Evolutionary conservation across 2,329 filamentous ascomycete species (phyloP), one percentile per base, ranked within the genome.

Genomic region (Phoma sp.): DNA sequence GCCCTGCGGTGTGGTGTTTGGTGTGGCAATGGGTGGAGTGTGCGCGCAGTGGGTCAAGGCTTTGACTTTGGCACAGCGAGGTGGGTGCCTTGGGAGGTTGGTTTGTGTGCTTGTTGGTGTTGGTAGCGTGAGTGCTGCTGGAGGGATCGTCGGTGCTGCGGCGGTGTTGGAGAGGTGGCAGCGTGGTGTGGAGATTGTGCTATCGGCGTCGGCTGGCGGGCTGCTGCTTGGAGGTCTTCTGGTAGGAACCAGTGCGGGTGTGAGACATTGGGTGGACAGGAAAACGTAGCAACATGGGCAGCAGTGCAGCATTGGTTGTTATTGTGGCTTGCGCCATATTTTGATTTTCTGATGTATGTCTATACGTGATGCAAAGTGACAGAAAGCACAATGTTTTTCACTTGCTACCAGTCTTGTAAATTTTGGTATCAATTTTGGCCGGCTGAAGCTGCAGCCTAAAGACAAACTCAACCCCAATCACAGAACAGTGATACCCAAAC

Each of bases 401-500:
- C 7, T 7, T 18, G 11, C 12, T 15, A 3, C 30, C n/a, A 7
- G 28, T 33, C 20, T 18, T 43, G 25, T 38, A 25, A 25, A 34
- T 32, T 39, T 42, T 47, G 43, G 50, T 42, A 47, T 53, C 43
- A 53, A 53, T 28, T 28, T 53, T 37, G 30, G 42, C 30, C 26
- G 15, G 25, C 25, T 11, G 20, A 25, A 29, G 37, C 30, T 36
- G 23, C 17, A 37, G 25, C 32, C 42, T 9, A 11, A 6, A 11
- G 7, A 18, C 26, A 26, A 5, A 20, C 7, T 14, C 7, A 21
- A 25, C 5, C 11, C 7, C n/a, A 46, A 17, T 20, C 11, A n/a
- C 28, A n/a, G 4, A 14, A n/a, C 5, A 11, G 18, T 17, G 2
- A 17, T 30, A 32, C 17, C 23, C 29, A 53, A 72, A 71, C 71